Percentiles rank a stretch among this genome's conserved stretches.
phyloP scores from a whole-genome alignment of 1,139 yeast genomes.

The Yamadazyma kanchanaburiensis region DNA sequence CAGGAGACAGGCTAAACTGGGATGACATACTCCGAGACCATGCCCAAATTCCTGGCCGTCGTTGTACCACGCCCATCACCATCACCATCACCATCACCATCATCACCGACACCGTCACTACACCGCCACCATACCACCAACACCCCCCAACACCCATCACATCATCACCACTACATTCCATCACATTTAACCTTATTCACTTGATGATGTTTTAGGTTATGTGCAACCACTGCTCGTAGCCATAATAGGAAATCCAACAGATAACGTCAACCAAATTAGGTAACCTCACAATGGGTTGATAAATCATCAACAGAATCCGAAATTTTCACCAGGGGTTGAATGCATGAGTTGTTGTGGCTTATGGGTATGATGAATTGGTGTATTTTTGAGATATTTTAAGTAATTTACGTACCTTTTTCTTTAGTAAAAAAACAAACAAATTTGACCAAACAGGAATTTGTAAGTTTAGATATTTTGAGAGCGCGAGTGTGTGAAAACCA shows the following conservation, averaged over 20 bases:
- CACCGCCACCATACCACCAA: constrained; percentile 1
- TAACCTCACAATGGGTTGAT: constrained; percentile 18
- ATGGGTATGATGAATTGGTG: too few species aligned
- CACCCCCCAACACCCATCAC: background rate
- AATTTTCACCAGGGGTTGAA: too few species aligned
- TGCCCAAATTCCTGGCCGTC: too few species aligned
- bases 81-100: too few species aligned
- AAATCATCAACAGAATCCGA: too few species aligned
- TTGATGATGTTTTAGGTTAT: too few species aligned
- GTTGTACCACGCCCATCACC: too few species aligned
- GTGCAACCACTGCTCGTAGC: constrained; percentile 17
- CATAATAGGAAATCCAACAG: constrained; percentile 22
- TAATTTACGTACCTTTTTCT: constrained; percentile 1
- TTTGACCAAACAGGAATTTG: constrained; percentile 12
- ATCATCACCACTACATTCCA: background rate
- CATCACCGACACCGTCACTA: too few species aligned
- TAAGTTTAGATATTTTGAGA: constrained; percentile 7
- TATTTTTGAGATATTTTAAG: too few species aligned
- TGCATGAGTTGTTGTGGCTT: too few species aligned
- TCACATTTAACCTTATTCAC: background rate
- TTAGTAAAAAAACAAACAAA: constrained; percentile 6
- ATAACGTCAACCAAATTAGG: constrained; percentile 20
- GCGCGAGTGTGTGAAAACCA: constrained; percentile 6
- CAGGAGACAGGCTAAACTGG: too few species aligned
- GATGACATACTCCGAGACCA: too few species aligned